Percentiles rank a stretch among this genome's conserved stretches.
These are phyloP conservation scores for Phytophthora podocarpi DNA, from an alignment of 352 stramenopile genomes.

Conservation along the genomic window DNA sequence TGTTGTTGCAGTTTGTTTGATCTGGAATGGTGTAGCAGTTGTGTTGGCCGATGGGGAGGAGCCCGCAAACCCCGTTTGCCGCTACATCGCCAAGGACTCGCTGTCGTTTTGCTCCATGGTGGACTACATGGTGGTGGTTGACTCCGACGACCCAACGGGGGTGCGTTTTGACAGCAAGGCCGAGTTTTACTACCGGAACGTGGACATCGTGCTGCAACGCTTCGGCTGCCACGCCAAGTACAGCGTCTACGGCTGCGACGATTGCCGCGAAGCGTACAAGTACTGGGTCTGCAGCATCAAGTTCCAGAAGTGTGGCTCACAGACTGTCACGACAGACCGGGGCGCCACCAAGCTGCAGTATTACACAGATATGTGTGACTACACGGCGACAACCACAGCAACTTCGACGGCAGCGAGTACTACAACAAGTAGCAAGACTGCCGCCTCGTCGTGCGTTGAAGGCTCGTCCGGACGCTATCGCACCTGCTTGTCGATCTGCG, in stretches of 20 bases:
- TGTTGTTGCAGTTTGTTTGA: background rate
- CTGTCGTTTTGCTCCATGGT: constrained; percentile 87
- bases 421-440: constrained; percentile 10
- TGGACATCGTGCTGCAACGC: constrained; percentile 79
- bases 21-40: background rate
- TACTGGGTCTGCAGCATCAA: constrained; percentile 90
- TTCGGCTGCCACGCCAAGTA: constrained; percentile 86
- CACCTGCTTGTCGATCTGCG: constrained; percentile 81
- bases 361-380: constrained; percentile 37
- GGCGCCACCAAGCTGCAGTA: constrained; percentile 21
- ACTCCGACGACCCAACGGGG: constrained; percentile 57
- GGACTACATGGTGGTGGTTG: constrained; percentile 77
- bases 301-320: constrained; percentile 71
- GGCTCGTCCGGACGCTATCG: constrained; percentile 49
- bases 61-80: constrained; percentile 49
- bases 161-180: constrained; percentile 59
- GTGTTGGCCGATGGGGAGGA: constrained; percentile 47
- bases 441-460: constrained; percentile 41
- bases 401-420: constrained; percentile 8
- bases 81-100: constrained; percentile 58
- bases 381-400: constrained; percentile 7
- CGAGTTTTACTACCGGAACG: constrained; percentile 80
- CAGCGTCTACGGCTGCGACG: constrained; percentile 80
- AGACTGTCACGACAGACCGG: constrained; percentile 20
- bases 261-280: constrained; percentile 89